Evolutionary conservation across 768 basidiomycete species (phyloP).

Genomic region (Roridomyces roridus): DNA sequence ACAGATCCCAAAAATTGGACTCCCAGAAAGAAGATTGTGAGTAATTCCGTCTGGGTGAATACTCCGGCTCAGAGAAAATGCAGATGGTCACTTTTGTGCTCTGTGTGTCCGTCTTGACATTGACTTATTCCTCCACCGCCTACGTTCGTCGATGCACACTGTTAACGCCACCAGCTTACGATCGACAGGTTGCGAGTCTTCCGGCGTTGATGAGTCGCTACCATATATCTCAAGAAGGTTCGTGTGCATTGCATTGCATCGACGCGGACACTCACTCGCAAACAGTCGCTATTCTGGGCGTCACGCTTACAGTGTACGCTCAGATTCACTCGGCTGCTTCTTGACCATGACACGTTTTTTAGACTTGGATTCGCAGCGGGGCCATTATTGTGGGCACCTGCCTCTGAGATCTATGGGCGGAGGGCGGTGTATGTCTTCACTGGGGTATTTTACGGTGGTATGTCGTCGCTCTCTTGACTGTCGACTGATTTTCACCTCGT

Average conservation of each 20-base stretch:
- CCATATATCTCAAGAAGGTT: slow-evolving; percentile 7
- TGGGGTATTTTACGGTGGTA: slow-evolving; percentile 16
- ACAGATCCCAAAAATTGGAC: slow-evolving; percentile 14
- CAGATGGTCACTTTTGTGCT: slow-evolving; percentile 11
- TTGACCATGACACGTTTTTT: background rate
- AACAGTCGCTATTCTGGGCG: slow-evolving; percentile 5
- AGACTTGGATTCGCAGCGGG: slow-evolving; percentile 24
- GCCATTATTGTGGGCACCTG: slow-evolving; percentile 27
- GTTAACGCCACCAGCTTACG: no score
- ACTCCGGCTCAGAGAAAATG: no score
- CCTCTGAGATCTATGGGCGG: slow-evolving; percentile 31
- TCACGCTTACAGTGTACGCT: background rate
- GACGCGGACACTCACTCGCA: no score
- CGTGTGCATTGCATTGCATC: background rate
- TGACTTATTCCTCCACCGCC: slow-evolving; percentile 20
- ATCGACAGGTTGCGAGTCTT: slow-evolving; percentile 19
- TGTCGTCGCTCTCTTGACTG: no score
- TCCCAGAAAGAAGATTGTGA: background rate
- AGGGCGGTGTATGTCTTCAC: slow-evolving; percentile 7
- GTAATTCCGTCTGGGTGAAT: no score
- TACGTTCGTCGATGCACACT: slow-evolving; percentile 13
- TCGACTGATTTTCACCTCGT: no score
- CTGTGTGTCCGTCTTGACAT: slow-evolving; percentile 19
- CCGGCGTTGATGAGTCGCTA: background rate
- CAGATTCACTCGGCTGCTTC: no score